phyloP scores from a whole-genome alignment of 139 green algal genomes.

The Tetradesmus obliquus region DNA sequence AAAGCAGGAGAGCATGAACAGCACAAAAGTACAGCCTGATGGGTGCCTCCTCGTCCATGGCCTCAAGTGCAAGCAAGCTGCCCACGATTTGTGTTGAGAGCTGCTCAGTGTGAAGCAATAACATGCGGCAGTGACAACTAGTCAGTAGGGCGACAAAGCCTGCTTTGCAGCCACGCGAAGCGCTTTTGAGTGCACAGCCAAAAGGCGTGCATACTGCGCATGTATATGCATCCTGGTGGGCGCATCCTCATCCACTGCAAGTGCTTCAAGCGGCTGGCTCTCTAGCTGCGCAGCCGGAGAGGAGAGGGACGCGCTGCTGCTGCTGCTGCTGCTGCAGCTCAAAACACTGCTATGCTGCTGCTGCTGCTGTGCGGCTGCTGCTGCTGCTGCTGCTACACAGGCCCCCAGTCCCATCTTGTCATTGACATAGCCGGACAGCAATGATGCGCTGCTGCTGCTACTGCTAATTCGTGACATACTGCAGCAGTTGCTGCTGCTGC shows the following conservation, averaged over 20 bases:
- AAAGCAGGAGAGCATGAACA: too few species aligned
- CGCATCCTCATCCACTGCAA: neutral
- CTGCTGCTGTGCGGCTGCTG: neutral
- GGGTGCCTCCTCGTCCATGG: conserved; percentile 82
- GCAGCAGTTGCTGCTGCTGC: neutral
- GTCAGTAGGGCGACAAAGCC: too few species aligned
- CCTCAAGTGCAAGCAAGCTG: conserved; percentile 88
- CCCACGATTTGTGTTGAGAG: conserved; percentile 84
- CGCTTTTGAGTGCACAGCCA: neutral
- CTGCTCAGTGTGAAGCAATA: conserved; percentile 47
- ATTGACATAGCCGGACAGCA: too few species aligned
- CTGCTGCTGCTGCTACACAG: neutral
- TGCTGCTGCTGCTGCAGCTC: neutral
- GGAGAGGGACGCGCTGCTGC: neutral
- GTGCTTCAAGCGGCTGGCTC: too few species aligned
- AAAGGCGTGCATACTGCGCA: neutral
- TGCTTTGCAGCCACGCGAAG: too few species aligned
- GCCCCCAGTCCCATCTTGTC: too few species aligned
- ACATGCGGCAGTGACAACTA: too few species aligned
- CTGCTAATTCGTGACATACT: neutral
- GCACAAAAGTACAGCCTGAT: conserved; percentile 93
- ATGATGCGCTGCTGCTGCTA: neutral
- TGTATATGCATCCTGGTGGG: neutral
- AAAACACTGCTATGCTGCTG: neutral
- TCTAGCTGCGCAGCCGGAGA: too few species aligned